phyloP scores from a whole-genome alignment of 306 rosid species.

The Alnus glutinosa region DNA sequence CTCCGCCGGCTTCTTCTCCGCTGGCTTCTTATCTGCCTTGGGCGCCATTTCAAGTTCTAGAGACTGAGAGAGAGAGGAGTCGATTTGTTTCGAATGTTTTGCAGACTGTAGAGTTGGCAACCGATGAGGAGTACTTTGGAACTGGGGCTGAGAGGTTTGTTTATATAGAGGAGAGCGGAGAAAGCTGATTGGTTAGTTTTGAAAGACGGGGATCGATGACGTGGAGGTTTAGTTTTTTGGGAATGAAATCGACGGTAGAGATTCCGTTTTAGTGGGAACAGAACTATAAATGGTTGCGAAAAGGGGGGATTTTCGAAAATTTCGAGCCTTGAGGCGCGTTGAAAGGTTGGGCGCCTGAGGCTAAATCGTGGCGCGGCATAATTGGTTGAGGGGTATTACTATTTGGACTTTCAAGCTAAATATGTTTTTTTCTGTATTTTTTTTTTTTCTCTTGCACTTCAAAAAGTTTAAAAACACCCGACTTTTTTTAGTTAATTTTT shows the following conservation, averaged over 20 bases:
- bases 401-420: too few species aligned
- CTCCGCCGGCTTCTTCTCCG: slow-evolving; percentile 51
- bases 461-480: too few species aligned
- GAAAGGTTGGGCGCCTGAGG: background rate
- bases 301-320: background rate
- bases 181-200: slow-evolving; percentile 24
- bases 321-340: background rate
- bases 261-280: background rate
- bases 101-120: too few species aligned
- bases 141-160: background rate
- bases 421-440: too few species aligned
- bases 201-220: slow-evolving; percentile 34
- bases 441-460: too few species aligned
- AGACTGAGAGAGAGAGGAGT: too few species aligned
- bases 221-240: slow-evolving; percentile 3
- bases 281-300: too few species aligned
- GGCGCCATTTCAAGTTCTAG: slow-evolving; percentile 22
- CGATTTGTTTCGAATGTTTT: background rate
- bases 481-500: too few species aligned
- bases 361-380: background rate
- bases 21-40: slow-evolving; percentile 41
- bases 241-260: background rate
- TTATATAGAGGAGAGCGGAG: slow-evolving; percentile 23
- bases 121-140: too few species aligned
- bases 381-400: background rate